Evolutionary conservation across 176 grass and related monocot genomes (phyloP).

Genomic region (Musa troglodytarum): DNA sequence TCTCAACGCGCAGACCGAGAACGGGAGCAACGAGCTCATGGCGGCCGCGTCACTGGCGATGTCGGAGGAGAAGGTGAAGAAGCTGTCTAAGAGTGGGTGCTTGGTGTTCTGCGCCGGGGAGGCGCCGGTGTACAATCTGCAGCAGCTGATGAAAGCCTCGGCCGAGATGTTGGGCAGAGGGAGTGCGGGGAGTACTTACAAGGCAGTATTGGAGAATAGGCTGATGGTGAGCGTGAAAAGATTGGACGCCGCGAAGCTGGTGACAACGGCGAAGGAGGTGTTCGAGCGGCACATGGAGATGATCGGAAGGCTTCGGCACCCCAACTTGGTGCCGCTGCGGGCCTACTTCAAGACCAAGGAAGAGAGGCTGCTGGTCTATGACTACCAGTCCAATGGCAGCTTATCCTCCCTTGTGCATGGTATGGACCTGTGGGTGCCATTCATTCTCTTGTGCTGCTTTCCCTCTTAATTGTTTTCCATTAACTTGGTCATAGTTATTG

Average conservation of each 20-base stretch:
- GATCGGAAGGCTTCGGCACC: constrained; percentile 69
- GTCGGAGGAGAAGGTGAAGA: constrained; percentile 64
- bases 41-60: constrained; percentile 53
- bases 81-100: constrained; percentile 63
- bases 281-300: constrained; percentile 95
- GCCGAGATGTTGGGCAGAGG: constrained; percentile 84
- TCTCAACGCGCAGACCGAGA: constrained; percentile 29
- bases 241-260: constrained; percentile 61
- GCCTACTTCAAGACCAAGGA: constrained; percentile 93
- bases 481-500: neutral
- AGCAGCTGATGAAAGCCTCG: constrained; percentile 87
- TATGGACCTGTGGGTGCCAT: constrained; percentile 7
- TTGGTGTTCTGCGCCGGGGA: constrained; percentile 78
- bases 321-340: constrained; percentile 67
- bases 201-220: constrained; percentile 56
- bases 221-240: constrained; percentile 71
- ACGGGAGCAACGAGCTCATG: constrained; percentile 29
- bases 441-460: neutral
- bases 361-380: constrained; percentile 85
- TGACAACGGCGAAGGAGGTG: constrained; percentile 36
- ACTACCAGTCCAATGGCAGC: constrained; percentile 89
- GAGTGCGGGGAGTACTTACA: constrained; percentile 78
- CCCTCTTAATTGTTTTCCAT: no score
- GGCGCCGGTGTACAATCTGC: constrained; percentile 50
- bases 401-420: constrained; percentile 72